phyloP scores from a whole-genome alignment of 345 rosid genomes.

The Boechera retrofracta region DNA sequence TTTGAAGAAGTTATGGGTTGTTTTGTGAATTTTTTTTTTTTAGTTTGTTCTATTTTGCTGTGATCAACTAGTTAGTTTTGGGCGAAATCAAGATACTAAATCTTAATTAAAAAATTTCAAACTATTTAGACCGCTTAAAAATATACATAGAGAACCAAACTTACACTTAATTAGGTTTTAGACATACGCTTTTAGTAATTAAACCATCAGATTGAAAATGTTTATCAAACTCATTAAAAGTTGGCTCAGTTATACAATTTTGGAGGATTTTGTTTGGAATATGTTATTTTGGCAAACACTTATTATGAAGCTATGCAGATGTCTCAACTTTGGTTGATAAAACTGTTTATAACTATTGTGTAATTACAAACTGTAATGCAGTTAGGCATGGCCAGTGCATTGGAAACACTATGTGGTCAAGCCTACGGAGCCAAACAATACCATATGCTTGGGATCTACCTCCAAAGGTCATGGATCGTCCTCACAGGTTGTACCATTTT shows the following conservation, averaged over 20 bases:
- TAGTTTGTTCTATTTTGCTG: not conserved
- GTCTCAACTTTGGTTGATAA: not conserved
- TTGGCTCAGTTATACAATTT: not conserved
- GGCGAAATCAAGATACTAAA: not conserved
- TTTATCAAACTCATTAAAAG: not conserved
- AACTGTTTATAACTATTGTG: not conserved
- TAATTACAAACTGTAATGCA: conserved; percentile 41
- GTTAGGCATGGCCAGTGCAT: conserved; percentile 87
- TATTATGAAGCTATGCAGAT: not conserved
- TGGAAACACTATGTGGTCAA: conserved; percentile 88
- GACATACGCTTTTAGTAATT: not conserved
- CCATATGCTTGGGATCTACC: conserved; percentile 83
- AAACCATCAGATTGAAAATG: not conserved
- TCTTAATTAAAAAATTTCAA: not conserved
- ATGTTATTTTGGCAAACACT: not conserved
- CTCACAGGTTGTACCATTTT: conserved; percentile 44
- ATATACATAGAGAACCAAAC: not conserved
- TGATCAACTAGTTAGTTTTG: not conserved
- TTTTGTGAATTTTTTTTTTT: too few species aligned
- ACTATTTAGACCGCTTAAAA: not conserved
- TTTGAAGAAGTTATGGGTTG: not conserved
- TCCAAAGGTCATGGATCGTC: conserved; percentile 85
- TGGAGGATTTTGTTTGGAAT: not conserved
- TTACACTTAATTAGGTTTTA: not conserved
- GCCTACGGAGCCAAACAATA: conserved; percentile 75